These are phyloP conservation scores for Hypsizygus ulmarius DNA, from an alignment of 1,284 basidiomycete species.

Conservation along the genomic window DNA sequence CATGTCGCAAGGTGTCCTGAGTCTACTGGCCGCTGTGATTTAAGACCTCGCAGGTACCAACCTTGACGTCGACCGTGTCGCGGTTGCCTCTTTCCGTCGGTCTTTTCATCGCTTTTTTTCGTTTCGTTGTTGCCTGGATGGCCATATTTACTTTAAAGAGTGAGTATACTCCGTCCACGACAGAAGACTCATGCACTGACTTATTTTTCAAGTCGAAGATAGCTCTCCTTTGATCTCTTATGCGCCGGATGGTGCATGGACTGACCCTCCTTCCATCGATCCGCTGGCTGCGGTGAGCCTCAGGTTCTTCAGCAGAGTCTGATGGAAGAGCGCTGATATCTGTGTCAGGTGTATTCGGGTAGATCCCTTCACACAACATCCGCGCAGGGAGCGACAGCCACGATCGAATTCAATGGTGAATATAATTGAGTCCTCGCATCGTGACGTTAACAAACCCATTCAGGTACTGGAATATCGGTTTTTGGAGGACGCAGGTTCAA, in stretches of 20 bases:
- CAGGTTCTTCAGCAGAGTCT: background rate
- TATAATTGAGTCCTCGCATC: slow-evolving; percentile 6
- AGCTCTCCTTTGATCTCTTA: slow-evolving; percentile 46
- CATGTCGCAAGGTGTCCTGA: slow-evolving; percentile 9
- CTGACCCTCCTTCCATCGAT: slow-evolving; percentile 37
- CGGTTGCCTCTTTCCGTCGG: slow-evolving; percentile 17
- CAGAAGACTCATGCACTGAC: background rate
- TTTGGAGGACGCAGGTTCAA: slow-evolving; percentile 45
- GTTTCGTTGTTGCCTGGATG: slow-evolving; percentile 39
- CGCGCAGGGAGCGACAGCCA: slow-evolving; percentile 39
- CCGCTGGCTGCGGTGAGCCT: slow-evolving; percentile 33
- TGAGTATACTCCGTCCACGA: slow-evolving; percentile 17
- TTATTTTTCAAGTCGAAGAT: slow-evolving; percentile 38
- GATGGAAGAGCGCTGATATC: background rate
- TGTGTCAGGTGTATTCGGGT: slow-evolving; percentile 38
- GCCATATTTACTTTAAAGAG: slow-evolving; percentile 43
- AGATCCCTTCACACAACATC: slow-evolving; percentile 39
- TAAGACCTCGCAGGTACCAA: slow-evolving; percentile 3
- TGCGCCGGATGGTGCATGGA: slow-evolving; percentile 42
- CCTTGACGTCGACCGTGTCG: slow-evolving; percentile 13
- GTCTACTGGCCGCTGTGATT: background rate
- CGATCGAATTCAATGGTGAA: slow-evolving; percentile 41
- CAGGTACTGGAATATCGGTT: slow-evolving; percentile 52
- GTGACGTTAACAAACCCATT: slow-evolving; percentile 15
- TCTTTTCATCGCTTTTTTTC: slow-evolving; percentile 16